A percentile compares a stretch with the other conserved stretches of the same genome.
Conservation (phyloP, 1,139 yeast genomes). For the Saccharomyces hybrid region DNA sequence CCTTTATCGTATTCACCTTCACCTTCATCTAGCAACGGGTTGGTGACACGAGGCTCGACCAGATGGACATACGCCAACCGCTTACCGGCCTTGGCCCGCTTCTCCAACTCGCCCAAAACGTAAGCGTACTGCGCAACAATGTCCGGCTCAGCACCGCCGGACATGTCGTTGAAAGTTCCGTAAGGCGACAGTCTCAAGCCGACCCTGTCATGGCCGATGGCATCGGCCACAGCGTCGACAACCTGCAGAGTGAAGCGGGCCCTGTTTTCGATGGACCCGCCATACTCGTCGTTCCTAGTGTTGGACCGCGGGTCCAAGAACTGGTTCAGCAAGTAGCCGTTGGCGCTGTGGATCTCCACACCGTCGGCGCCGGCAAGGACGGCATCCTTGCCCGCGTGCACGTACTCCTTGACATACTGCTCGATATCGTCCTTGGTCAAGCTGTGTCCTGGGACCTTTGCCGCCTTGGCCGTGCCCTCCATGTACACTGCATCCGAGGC, state of each 20-base stretch:
- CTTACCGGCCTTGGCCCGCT: slow-evolving; percentile 28
- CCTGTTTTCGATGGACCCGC: slow-evolving; percentile 37
- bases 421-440: slow-evolving; percentile 22
- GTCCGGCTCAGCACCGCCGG: slow-evolving; percentile 28
- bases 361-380: slow-evolving; percentile 35
- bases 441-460: slow-evolving; percentile 15
- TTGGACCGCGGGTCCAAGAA: slow-evolving; percentile 35
- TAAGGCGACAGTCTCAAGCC: slow-evolving; percentile 33
- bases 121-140: slow-evolving; percentile 28
- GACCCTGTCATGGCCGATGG: slow-evolving; percentile 26
- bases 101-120: slow-evolving; percentile 27
- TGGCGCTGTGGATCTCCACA: slow-evolving; percentile 35
- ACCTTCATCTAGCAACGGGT: slow-evolving; percentile 13
- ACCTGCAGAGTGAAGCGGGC: slow-evolving; percentile 28
- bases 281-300: slow-evolving; percentile 37
- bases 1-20: slow-evolving; percentile 7
- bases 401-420: slow-evolving; percentile 18
- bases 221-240: slow-evolving; percentile 29
- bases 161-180: slow-evolving; percentile 31
- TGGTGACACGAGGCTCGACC: slow-evolving; percentile 36
- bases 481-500: slow-evolving; percentile 24
- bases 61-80: slow-evolving; percentile 42
- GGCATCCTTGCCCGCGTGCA: slow-evolving; percentile 27
- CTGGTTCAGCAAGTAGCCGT: slow-evolving; percentile 32
- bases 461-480: slow-evolving; percentile 21